Evolutionary conservation across 345 rosid genomes (phyloP).

Genomic region (Hibiscus tridactylites): DNA sequence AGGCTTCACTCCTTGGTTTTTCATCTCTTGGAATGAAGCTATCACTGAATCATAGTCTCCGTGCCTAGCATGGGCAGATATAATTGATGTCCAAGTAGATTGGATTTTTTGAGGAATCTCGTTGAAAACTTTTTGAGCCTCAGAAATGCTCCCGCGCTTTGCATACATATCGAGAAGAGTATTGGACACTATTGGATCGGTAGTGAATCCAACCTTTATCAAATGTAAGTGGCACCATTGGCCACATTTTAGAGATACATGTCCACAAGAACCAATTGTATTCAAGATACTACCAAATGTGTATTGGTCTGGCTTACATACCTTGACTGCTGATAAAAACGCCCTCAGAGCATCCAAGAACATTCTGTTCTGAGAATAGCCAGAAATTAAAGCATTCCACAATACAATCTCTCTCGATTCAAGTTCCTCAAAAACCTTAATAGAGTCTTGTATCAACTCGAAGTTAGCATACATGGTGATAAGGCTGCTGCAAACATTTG

Average conservation of each 20-base stretch:
- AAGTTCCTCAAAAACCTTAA: not conserved
- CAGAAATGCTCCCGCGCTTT: not conserved
- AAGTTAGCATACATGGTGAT: conserved; percentile 86
- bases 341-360: not conserved
- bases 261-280: not conserved
- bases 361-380: not conserved
- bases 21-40: not conserved
- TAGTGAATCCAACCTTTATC: not conserved
- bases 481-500: conserved; percentile 57
- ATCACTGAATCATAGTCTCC: not conserved
- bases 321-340: not conserved
- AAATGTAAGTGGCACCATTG: not conserved
- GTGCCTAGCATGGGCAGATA: not conserved
- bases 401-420: not conserved
- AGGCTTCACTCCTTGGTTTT: not conserved
- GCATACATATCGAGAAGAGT: not conserved
- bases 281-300: not conserved
- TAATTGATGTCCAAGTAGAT: not conserved
- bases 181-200: not conserved
- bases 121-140: not conserved
- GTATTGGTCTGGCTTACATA: not conserved
- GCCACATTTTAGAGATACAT: not conserved
- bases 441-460: conserved; percentile 6
- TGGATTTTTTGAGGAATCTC: not conserved
- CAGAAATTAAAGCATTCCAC: not conserved